Evolutionary conservation across 176 grass and related monocot genomes (phyloP), one percentile per base, ranked within the genome.

Genomic region (Carex myosuroides): DNA sequence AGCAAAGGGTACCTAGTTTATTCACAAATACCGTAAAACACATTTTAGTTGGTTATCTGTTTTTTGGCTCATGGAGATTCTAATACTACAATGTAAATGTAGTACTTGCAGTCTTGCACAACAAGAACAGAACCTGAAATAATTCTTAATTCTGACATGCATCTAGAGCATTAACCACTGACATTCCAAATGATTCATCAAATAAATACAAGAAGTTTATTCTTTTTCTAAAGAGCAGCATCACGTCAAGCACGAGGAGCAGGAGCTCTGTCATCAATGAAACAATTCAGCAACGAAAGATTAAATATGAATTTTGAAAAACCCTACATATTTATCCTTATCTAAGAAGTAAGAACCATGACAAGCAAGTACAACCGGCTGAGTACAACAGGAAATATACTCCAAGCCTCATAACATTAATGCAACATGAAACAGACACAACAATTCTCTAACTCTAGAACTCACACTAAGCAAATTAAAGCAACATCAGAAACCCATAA

Each of bases 301-400:
- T 57, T 78, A 57, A 57, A 78, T 56, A 56, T 56, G 26, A 46
- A 71, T 71, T 71, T 48, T 42, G 7, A 20, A 71, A 73, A 78
- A 78, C 73, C 22, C 73, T 78, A 78, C 73, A 78, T 78, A 78
- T 78, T 57, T 57, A 78, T 78, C 21, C 6, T 57, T 56, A 78
- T 30, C 52, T 78, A 78, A 57, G 32, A 78, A 78, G 24, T 78
- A 78, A 78, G 56, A 78, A 78, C 50, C 24, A 56, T 78, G 73
- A 57, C 52, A 78, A 57, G 6, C 48, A 78, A 78, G 52, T 78
- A 78, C 73, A 77, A 77, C 50, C 13, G 22, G 73, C 73, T 78
- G 73, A 78, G 73, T 77, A 77, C 52, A 78, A 78, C 13, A 78
- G n/a, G 70, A 78, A 7, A 78, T 33, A 78, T 78, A 78, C 73